Conservation (phyloP, 2,329 filamentous ascomycete genomes). For the Penicillium sp. region DNA sequence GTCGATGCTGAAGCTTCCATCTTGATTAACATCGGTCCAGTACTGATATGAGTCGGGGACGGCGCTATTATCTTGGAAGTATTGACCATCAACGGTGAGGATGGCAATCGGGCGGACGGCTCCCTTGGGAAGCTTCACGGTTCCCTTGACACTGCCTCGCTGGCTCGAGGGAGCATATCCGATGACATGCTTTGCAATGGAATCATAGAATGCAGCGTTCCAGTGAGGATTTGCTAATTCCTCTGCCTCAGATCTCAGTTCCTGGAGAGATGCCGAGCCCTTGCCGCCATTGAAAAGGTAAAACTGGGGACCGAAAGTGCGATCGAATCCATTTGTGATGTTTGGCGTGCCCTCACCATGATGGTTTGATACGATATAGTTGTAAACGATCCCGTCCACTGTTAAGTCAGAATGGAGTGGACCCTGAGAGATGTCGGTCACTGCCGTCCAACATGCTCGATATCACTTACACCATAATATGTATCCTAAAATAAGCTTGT, state of each 20-base stretch:
- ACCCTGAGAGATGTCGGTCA: slow-evolving; percentile 31
- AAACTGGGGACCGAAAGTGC: slow-evolving; percentile 57
- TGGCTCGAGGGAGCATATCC: slow-evolving; percentile 49
- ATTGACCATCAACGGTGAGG: slow-evolving; percentile 44
- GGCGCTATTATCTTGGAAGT: slow-evolving; percentile 53
- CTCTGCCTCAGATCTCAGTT: slow-evolving; percentile 48
- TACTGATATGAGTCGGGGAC: slow-evolving; percentile 53
- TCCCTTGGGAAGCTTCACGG: slow-evolving; percentile 45
- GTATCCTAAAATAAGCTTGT: slow-evolving; percentile 17
- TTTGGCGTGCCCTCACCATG: slow-evolving; percentile 56
- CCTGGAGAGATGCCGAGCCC: slow-evolving; percentile 39
- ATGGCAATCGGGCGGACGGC: slow-evolving; percentile 49
- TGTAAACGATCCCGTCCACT: slow-evolving; percentile 58
- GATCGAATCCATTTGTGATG: slow-evolving; percentile 56
- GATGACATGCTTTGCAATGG: slow-evolving; percentile 51
- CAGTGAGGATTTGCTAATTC: slow-evolving; percentile 46
- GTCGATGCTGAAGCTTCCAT: slow-evolving; percentile 46
- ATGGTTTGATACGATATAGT: slow-evolving; percentile 57
- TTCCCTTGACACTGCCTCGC: slow-evolving; percentile 46
- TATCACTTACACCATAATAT: slow-evolving; percentile 21
- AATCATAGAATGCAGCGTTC: slow-evolving; percentile 56
- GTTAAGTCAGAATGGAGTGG: slow-evolving; percentile 55
- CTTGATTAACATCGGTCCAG: slow-evolving; percentile 47
- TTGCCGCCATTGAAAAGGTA: slow-evolving; percentile 55
- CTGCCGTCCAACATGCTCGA: neutral